A percentile compares a stretch with the other conserved stretches of the same genome.
Evolutionary conservation across 352 stramenopile genomes (phyloP).

Genomic region (Phytophthora hybrid): DNA sequence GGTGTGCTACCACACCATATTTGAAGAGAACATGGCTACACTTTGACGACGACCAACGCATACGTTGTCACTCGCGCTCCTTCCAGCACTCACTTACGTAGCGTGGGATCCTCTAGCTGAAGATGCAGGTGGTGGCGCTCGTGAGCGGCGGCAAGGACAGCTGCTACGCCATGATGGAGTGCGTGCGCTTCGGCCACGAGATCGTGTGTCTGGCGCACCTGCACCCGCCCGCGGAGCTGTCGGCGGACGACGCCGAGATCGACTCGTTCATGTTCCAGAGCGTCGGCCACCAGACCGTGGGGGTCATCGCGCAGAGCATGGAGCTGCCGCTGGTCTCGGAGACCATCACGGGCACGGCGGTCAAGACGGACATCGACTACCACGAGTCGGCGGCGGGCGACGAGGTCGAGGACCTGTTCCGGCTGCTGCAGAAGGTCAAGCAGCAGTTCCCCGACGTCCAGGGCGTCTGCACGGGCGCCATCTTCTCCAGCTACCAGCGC

Average conservation of each 20-base stretch:
- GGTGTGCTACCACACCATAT: background rate
- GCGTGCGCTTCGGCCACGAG: constrained; percentile 95
- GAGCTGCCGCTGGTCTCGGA: constrained; percentile 93
- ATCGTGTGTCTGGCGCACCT: constrained; percentile 96
- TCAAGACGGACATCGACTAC: constrained; percentile 91
- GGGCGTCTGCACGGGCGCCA: constrained; percentile 97
- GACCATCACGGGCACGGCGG: constrained; percentile 77
- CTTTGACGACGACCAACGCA: constrained; percentile 19
- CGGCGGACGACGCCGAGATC: constrained; percentile 90
- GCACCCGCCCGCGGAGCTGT: constrained; percentile 86
- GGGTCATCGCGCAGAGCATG: constrained; percentile 94
- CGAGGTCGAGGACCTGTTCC: constrained; percentile 98
- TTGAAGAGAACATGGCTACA: constrained; percentile 35
- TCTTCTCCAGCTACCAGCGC: constrained; percentile 99
- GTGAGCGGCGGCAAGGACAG: constrained; percentile 99
- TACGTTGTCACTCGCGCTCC: background rate
- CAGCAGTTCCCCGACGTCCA: constrained; percentile 86
- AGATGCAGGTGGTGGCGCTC: constrained; percentile 98
- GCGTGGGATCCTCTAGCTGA: constrained; percentile 13
- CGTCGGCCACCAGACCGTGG: constrained; percentile 94
- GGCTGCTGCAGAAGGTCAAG: constrained; percentile 90
- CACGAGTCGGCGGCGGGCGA: constrained; percentile 82
- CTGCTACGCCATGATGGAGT: constrained; percentile 98
- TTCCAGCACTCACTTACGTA: background rate
- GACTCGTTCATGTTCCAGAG: constrained; percentile 99